phyloP scores from a whole-genome alignment of 192 early-diverging fungal species.

The Linnemannia zychae region DNA sequence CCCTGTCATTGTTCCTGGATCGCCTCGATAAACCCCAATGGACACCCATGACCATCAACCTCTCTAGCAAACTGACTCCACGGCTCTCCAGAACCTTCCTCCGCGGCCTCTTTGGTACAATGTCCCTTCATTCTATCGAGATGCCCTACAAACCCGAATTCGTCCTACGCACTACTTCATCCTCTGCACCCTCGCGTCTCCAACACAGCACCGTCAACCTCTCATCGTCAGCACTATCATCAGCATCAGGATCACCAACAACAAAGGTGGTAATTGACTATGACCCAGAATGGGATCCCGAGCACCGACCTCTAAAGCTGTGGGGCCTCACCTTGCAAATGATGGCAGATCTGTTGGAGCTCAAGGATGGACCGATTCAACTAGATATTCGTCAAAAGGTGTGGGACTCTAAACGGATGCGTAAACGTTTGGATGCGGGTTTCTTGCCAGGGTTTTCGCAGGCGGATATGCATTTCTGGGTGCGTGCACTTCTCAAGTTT shows the following conservation, averaged over 20 bases:
- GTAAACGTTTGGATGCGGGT: conserved; percentile 46
- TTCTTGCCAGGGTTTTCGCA: conserved; percentile 50
- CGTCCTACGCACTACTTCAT: conserved; percentile 13
- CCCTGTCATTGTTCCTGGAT: conserved; percentile 56
- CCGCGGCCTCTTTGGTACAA: conserved; percentile 50
- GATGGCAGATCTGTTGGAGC: conserved; percentile 61
- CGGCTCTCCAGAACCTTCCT: conserved; percentile 52
- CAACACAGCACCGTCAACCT: background rate
- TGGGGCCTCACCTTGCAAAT: conserved; percentile 63
- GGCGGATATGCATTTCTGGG: conserved; percentile 55
- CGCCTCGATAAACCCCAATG: conserved; percentile 45
- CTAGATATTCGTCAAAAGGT: conserved; percentile 51
- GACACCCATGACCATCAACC: conserved; percentile 58
- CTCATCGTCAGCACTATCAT: background rate
- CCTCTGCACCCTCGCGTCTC: background rate
- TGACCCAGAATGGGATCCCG: conserved; percentile 49
- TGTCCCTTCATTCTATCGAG: conserved; percentile 57
- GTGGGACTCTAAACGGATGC: conserved; percentile 54
- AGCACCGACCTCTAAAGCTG: conserved; percentile 45
- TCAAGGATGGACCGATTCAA: conserved; percentile 54
- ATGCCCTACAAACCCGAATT: conserved; percentile 57
- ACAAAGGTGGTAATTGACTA: conserved; percentile 27
- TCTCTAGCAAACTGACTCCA: conserved; percentile 57
- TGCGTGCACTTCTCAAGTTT: conserved; percentile 51
- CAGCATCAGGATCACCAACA: background rate